phyloP scores from a whole-genome alignment of 2,329 filamentous ascomycete species.

The Botrytis deweyae region DNA sequence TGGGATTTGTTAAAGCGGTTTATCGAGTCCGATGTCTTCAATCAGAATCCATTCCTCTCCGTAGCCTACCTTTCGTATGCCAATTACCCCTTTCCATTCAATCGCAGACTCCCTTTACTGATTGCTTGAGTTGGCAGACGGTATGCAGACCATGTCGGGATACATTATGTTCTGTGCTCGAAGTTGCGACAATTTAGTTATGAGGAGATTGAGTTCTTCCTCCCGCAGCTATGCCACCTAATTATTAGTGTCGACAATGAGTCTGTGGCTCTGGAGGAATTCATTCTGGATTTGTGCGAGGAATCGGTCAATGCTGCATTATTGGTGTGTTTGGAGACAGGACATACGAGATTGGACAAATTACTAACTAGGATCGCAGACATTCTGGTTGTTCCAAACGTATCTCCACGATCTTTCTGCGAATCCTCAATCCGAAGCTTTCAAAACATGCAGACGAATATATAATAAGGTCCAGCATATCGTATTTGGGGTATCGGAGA shows the following conservation, averaged over 20 bases:
- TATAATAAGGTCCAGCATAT: constrained; percentile 90
- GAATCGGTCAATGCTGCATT: constrained; percentile 83
- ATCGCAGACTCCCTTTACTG: constrained; percentile 19
- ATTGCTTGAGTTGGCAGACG: constrained; percentile 53
- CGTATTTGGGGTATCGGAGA: constrained; percentile 75
- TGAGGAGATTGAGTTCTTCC: constrained; percentile 90
- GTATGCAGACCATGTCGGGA: constrained; percentile 86
- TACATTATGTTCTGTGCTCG: constrained; percentile 84
- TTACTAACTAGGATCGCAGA: constrained; percentile 50
- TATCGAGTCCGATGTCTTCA: constrained; percentile 92
- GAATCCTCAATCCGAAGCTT: constrained; percentile 72
- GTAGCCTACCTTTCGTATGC: constrained; percentile 81
- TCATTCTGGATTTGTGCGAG: constrained; percentile 80
- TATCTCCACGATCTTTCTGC: constrained; percentile 77
- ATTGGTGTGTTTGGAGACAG: constrained; percentile 56
- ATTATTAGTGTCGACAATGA: constrained; percentile 87
- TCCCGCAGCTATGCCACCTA: constrained; percentile 83
- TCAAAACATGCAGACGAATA: constrained; percentile 78
- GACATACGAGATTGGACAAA: constrained; percentile 4
- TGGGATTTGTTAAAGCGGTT: constrained; percentile 89
- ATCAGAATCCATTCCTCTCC: constrained; percentile 83
- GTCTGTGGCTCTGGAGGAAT: constrained; percentile 88
- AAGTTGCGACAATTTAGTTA: constrained; percentile 88
- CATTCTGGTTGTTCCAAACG: constrained; percentile 88
- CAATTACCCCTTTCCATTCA: constrained; percentile 23